Evolutionary conservation across 2,329 filamentous ascomycete species (phyloP).

Genomic region (Coleophoma crateriformis): DNA sequence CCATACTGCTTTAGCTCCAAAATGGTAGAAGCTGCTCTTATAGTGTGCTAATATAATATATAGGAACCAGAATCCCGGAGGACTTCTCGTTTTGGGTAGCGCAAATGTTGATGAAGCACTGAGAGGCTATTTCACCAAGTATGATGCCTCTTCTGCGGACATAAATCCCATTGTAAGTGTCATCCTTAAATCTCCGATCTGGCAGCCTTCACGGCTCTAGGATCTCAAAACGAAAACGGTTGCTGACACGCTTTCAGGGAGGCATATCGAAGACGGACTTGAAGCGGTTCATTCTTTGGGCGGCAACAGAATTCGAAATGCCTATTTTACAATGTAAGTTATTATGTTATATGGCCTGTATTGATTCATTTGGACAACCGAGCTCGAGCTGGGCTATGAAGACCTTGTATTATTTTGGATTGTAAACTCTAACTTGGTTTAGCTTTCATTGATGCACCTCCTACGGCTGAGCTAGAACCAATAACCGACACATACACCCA

Average conservation of each 20-base stretch:
- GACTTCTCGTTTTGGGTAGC: conserved; percentile 60
- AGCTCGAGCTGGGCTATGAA: neutral
- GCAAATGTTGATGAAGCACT: conserved; percentile 59
- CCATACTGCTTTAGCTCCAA: too few relatives aligned
- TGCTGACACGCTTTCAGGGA: neutral
- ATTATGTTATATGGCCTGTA: neutral
- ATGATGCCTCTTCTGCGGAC: too few relatives aligned
- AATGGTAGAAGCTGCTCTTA: too few relatives aligned
- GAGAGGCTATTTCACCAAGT: conserved; percentile 34
- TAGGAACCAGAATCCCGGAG: conserved; percentile 33
- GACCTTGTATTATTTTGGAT: neutral
- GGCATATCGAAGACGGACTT: conserved; percentile 55
- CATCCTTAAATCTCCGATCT: too few relatives aligned
- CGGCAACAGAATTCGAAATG: conserved; percentile 50
- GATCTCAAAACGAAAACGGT: too few relatives aligned
- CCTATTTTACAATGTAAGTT: conserved; percentile 46
- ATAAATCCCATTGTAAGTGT: too few relatives aligned
- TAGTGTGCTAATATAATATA: too few relatives aligned
- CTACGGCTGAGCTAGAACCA: conserved; percentile 60
- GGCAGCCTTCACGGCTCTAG: too few relatives aligned
- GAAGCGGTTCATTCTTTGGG: conserved; percentile 66
- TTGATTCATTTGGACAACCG: neutral
- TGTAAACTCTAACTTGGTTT: neutral
- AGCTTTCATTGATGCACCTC: conserved; percentile 24
- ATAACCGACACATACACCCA: conserved; percentile 55